Conservation (phyloP, 495 filamentous ascomycete genomes). For the Talaromyces thailandensis region DNA sequence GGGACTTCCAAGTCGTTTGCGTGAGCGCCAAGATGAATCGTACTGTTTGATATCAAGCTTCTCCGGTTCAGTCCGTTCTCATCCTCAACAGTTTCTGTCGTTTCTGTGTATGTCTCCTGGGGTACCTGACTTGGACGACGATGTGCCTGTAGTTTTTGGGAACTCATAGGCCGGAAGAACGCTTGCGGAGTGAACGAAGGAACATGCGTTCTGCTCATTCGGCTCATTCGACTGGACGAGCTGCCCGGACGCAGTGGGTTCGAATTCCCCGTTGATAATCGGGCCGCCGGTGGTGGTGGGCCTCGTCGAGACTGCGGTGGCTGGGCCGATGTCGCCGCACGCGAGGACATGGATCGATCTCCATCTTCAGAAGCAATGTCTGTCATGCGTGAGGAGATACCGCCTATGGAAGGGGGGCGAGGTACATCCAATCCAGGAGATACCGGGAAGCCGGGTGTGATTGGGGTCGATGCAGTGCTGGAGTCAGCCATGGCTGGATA, state of each 20-base stretch:
- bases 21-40: constrained; percentile 25
- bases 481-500: constrained; percentile 7
- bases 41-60: constrained; percentile 40
- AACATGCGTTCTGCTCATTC: constrained; percentile 80
- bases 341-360: constrained; percentile 28
- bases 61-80: constrained; percentile 37
- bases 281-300: constrained; percentile 30
- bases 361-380: constrained; percentile 56
- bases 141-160: constrained; percentile 88
- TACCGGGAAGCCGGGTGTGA: background rate
- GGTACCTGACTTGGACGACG: constrained; percentile 47
- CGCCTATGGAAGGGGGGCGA: constrained; percentile 37
- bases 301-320: constrained; percentile 41
- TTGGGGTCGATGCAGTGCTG: constrained; percentile 6
- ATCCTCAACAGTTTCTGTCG: constrained; percentile 34
- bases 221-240: constrained; percentile 60
- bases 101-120: constrained; percentile 29
- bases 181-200: constrained; percentile 80
- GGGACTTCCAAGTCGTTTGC: constrained; percentile 44
- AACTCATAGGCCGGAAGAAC: constrained; percentile 96
- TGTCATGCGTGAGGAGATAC: constrained; percentile 81
- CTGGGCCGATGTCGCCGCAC: constrained; percentile 28
- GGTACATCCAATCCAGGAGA: constrained; percentile 24
- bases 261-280: constrained; percentile 21
- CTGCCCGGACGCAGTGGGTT: constrained; percentile 47